Evolutionary conservation across 495 filamentous ascomycete species (phyloP).

Genomic region (Annulohypoxylon nitens): DNA sequence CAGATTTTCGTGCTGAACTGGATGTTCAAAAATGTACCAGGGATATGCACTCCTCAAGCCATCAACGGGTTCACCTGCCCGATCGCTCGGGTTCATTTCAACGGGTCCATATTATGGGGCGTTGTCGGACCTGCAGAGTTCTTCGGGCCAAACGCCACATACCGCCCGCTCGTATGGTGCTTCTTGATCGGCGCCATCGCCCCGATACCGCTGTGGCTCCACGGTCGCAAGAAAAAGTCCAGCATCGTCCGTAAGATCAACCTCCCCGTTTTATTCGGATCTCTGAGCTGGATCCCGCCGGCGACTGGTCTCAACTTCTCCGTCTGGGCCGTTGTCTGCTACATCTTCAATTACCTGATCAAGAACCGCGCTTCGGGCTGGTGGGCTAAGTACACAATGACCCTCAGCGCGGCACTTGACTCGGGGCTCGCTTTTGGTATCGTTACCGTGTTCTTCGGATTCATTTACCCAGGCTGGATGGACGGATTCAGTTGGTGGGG

Average conservation of each 20-base stretch:
- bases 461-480: constrained; percentile 79
- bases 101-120: constrained; percentile 89
- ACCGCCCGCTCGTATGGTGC: constrained; percentile 79
- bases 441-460: constrained; percentile 84
- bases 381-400: constrained; percentile 95
- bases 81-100: constrained; percentile 89
- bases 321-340: constrained; percentile 85
- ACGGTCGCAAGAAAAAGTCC: constrained; percentile 63
- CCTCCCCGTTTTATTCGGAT: constrained; percentile 78
- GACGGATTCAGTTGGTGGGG: constrained; percentile 79
- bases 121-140: constrained; percentile 83
- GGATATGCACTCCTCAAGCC: constrained; percentile 80
- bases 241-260: constrained; percentile 74
- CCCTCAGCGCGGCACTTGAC: constrained; percentile 82
- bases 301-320: constrained; percentile 88
- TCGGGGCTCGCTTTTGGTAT: constrained; percentile 83
- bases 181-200: constrained; percentile 79
- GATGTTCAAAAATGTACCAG: constrained; percentile 84
- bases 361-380: constrained; percentile 73
- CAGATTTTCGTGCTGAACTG: constrained; percentile 88
- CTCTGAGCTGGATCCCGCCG: constrained; percentile 83
- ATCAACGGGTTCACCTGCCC: constrained; percentile 91
- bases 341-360: constrained; percentile 82
- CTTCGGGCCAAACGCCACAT: constrained; percentile 79
- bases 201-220: constrained; percentile 75